Percentiles rank a stretch among this genome's conserved stretches.
phyloP scores from a whole-genome alignment of 2,329 filamentous ascomycete genomes.

The Talaromyces rugulosus region DNA sequence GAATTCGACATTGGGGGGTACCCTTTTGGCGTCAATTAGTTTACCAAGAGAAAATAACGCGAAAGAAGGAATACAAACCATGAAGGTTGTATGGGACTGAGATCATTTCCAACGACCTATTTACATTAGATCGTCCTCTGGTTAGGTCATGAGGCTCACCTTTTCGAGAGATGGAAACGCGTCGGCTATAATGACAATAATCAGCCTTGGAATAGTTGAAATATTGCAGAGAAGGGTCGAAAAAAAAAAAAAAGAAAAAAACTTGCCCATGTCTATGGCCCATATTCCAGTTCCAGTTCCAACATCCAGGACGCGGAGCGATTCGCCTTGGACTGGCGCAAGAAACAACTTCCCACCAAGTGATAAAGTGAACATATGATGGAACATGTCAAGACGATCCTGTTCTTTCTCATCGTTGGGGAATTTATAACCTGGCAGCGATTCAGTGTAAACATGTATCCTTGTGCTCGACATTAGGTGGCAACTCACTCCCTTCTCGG shows the following conservation, averaged over 20 bases:
- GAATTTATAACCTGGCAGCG: not conserved
- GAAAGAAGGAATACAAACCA: not conserved
- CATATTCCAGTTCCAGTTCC: conserved; percentile 8
- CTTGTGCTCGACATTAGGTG: too few relatives aligned
- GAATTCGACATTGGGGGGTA: conserved; percentile 9
- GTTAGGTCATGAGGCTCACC: not conserved
- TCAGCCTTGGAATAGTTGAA: too few relatives aligned
- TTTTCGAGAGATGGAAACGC: not conserved
- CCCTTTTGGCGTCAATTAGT: not conserved
- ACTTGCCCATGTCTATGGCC: conserved; percentile 5
- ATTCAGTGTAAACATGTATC: too few relatives aligned
- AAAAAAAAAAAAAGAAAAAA: not conserved
- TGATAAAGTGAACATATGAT: conserved; percentile 4
- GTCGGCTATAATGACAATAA: not conserved
- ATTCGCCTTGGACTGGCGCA: conserved; percentile 3
- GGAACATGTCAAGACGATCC: conserved; percentile 11
- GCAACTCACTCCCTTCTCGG: too few relatives aligned
- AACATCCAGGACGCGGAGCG: conserved; percentile 2
- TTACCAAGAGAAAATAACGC: not conserved
- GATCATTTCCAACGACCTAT: conserved; percentile 16
- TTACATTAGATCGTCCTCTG: conserved; percentile 5
- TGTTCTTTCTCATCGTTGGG: conserved; percentile 22
- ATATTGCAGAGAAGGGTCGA: not conserved
- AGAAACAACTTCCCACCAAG: conserved; percentile 3
- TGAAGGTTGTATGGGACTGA: conserved; percentile 16